Evolutionary conservation across 2,329 filamentous ascomycete genomes (phyloP), one percentile per base, ranked within the genome.

Genomic region (Aureobasidium melanogenum): DNA sequence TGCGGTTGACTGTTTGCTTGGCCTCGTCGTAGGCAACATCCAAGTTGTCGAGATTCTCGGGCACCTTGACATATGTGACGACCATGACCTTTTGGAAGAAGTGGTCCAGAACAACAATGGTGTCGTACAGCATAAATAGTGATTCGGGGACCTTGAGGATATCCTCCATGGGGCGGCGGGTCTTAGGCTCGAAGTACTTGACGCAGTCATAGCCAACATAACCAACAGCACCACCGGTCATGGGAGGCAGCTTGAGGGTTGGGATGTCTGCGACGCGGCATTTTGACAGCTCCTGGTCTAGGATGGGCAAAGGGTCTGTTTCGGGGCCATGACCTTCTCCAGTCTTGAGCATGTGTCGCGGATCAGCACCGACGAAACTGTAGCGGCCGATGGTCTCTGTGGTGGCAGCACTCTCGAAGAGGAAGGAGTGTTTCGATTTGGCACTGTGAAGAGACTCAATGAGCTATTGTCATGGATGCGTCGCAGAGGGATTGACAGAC

Each of bases 131-230:
- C 90, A 97, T 97, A 74, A 99, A 97, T 32, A 97, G 80, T 63
- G 90, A 92, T 80, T 99, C 94, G 0, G 94, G 94, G 44, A 97
- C 89, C 63, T 88, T 79, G 24, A 97, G 82, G 32, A 95, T 83
- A 75, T 99, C 94, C 75, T 94, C 88, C 80, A 97, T 85, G 2
- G 65, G 62, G 47, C 90, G 85, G 54, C 91, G 84, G n/a, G 94
- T 97, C 81, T 92, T 95, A 64, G 94, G 94, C 80, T 99, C 94
- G 68, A 99, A 99, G 76, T 97, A 97, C 71, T 88, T 87, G 69
- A 99, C 90, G 74, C 94, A 99, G 73, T 99, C 94, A 72, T 99
- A 99, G 58, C 92, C 92, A 6, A 97, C 91, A 73, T 97, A 99
- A 63, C 94, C 94, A 69, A 99, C 91, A 14, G 92, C 94, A 54